Conservation (phyloP, 257 asterid genomes). For the Lithospermum erythrorhizon region DNA sequence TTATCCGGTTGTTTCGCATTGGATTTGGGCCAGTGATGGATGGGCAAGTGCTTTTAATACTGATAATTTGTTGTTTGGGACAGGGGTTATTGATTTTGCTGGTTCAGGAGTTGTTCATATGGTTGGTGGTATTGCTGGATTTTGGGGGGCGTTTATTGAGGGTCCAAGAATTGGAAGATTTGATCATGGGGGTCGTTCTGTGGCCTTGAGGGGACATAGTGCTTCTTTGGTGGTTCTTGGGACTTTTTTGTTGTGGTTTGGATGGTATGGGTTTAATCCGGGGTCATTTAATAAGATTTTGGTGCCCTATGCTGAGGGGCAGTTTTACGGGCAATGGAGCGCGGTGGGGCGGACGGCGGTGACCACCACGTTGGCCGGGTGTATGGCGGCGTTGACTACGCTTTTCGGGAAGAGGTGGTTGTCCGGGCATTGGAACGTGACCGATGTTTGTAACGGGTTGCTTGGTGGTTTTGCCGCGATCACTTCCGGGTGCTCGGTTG, state of each 20-base stretch:
- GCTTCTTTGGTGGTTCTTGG: conserved; percentile 73
- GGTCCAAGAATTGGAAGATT: conserved; percentile 88
- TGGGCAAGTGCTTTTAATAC: conserved; percentile 69
- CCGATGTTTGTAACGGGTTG: conserved; percentile 81
- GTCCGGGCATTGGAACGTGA: conserved; percentile 89
- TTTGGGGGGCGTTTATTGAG: conserved; percentile 67
- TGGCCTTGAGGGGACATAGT: conserved; percentile 58
- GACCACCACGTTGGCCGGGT: conserved; percentile 79
- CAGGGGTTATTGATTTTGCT: conserved; percentile 88
- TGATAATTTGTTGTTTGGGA: conserved; percentile 34
- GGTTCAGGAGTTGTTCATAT: conserved; percentile 92
- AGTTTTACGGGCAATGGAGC: conserved; percentile 82
- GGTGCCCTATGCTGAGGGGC: conserved; percentile 27
- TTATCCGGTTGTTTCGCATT: conserved; percentile 80
- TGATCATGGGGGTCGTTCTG: conserved; percentile 62
- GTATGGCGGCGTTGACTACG: conserved; percentile 86
- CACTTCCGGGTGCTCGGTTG: conserved; percentile 85
- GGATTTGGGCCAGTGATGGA: conserved; percentile 86
- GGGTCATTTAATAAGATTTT: conserved; percentile 63
- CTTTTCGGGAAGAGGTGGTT: conserved; percentile 55
- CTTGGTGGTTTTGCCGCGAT: conserved; percentile 91
- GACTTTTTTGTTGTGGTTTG: conserved; percentile 70
- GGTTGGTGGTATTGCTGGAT: conserved; percentile 88
- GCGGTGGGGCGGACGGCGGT: conserved; percentile 94
- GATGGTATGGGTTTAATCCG: conserved; percentile 93